Evolutionary conservation across 2,329 filamentous ascomycete genomes (phyloP), one percentile per base, ranked within the genome.

Genomic region (Coniochaeta ligniaria): DNA sequence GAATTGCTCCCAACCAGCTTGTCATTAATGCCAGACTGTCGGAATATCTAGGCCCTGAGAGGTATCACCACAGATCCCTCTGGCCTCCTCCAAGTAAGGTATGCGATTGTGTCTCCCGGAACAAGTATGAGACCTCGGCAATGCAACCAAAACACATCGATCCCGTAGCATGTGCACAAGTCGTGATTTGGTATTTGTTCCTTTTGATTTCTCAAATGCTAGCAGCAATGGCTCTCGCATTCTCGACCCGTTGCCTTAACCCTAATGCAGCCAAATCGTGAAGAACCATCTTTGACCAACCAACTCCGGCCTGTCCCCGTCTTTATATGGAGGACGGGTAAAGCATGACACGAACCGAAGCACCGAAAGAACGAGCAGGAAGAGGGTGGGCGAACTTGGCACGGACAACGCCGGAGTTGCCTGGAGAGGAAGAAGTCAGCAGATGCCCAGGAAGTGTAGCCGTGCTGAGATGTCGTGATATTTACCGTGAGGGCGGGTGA

Each of bases 341-440:
- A 81, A 96, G 86, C 92, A 96, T 96, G 81, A 96, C 87, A 81
- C 93, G 89, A 83, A 96, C 90, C 74, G 91, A 93, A 77, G 92
- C 92, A 82, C 93, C 92, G 85, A 98, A 97, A 76, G 91, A 92
- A 85, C 93, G 93, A 73, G 95, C 87, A 76, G 95, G 95, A 71
- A 99, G 92, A 80, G 96, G 96, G 82, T 87, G 86, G 79, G 89
- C 83, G 89, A 99, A 99, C 83, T 96, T 94, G 80, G 93, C 94
- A 78, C 95, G 90, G 78, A 99, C 95, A 75, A 97, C 91, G 75
- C 95, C 95, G 72, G 91, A 96, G 90, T 97, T 98, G 79, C 95
- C 92, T 95, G 60, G 8, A 55, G 26, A 31, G 5, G 11, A n/a
- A 52, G 26, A 52, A n/a, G 43, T 52, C 24, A 52, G 47, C 14